Base-by-base conservation (phyloP, 2,329 filamentous ascomycete species). In the Microsporum ferrugineum region DNA sequence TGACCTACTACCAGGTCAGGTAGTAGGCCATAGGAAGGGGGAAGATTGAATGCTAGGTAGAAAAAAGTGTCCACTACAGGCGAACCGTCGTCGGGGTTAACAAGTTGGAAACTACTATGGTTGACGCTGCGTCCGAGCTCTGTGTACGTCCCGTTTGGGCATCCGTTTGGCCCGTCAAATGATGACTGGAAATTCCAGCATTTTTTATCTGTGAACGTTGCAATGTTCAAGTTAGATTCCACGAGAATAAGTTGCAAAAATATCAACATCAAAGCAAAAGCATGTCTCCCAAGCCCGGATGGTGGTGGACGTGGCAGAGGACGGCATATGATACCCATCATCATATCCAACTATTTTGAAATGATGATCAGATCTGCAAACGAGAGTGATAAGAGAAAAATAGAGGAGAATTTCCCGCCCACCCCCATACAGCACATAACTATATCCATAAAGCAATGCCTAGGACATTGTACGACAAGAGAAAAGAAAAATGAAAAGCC, bases 141-240 rank as follows among this genome's bases (percentile, higher is more conserved):
- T 33, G 57, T 14, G 23, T 41, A 59, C 12, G 39, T 49, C 34
- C 57, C 57, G 17, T 59, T 49, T 12, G 57, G 57, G 45, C 34
- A 59, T 23, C 57, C 57, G 36, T 59, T 59, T n/a, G 57, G 57
- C n/a, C 57, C 57, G 6, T 59, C 57, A 17, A 59, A 45, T 12
- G 41, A 51, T 34, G 29, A n/a, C 5, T n/a, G 31, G 27, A 41
- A 36, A 6, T 51, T 10, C 29, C 49, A 27, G 8, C 57, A 59
- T 0, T 27, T 59, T 12, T 34, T 17, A 29, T 59, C 57, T 14
- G 41, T 34, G 41, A 59, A 59, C 2, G 41, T 59, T 12, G 57
- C 12, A 2, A 59, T 59, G 31, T 10, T 59, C 27, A 41, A 59
- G 29, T 39, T 14, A 12, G 57, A n/a, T 12, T 8, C 33, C 7